A percentile compares a stretch with the other conserved stretches of the same genome.
phyloP scores from a whole-genome alignment of 768 basidiomycete species.

The Serendipita sp. region DNA sequence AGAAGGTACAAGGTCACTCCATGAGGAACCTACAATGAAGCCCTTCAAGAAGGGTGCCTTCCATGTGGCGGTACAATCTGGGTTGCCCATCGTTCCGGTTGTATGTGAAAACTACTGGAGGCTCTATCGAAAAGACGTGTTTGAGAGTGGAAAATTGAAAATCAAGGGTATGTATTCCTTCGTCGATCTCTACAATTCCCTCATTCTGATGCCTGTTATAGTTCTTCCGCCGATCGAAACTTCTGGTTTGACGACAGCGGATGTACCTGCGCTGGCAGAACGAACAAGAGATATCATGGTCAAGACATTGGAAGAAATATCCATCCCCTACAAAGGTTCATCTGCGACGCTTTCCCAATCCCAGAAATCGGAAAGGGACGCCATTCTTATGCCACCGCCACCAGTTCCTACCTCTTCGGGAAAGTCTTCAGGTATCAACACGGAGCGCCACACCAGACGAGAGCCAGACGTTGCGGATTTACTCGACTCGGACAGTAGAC shows the following conservation, averaged over 20 bases:
- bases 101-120: slow-evolving; percentile 89
- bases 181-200: background rate
- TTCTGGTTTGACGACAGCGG: slow-evolving; percentile 46
- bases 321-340: slow-evolving; percentile 20
- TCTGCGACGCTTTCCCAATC: background rate
- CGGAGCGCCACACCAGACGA: background rate
- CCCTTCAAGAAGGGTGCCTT: slow-evolving; percentile 98
- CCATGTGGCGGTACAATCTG: slow-evolving; percentile 83
- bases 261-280: slow-evolving; percentile 50
- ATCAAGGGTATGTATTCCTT: slow-evolving; percentile 49
- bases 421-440: slow-evolving; percentile 10
- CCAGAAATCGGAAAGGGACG: background rate
- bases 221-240: slow-evolving; percentile 88
- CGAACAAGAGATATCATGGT: slow-evolving; percentile 72
- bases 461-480: background rate
- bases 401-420: background rate
- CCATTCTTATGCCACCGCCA: slow-evolving; percentile 2
- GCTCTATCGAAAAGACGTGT: slow-evolving; percentile 62
- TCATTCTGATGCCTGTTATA: slow-evolving; percentile 22
- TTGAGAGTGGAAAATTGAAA: slow-evolving; percentile 61
- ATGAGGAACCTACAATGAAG: slow-evolving; percentile 47
- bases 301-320: slow-evolving; percentile 59
- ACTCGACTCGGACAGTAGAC: slow-evolving; percentile 9
- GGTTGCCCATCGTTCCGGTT: slow-evolving; percentile 81
- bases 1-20: slow-evolving; percentile 79